Base-by-base conservation (phyloP, 371 early-diverging fungal genomes). In the Rhizomucor pusillus region DNA sequence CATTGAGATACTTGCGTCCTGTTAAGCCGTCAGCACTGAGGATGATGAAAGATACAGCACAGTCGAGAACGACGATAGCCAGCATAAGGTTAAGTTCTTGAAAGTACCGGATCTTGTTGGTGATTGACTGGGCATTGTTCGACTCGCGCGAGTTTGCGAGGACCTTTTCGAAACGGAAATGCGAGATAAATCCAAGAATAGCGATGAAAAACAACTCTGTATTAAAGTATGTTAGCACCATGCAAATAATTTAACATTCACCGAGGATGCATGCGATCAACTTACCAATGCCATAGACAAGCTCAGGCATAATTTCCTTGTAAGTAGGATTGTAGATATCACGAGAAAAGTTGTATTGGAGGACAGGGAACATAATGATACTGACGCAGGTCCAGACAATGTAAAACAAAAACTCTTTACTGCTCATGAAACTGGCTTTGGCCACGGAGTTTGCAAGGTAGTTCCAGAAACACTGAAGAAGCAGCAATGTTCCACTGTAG, bases 391-490 rank as follows among this genome's bases (percentile, higher is more conserved):
- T 62, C 79, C 76, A 79, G 20, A 60, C 53, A 16, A 79, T 65
- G 43, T 79, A 77, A 55, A 74, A 66, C 54, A 59, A 61, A 43
- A 77, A 79, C 58, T 79, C 80, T 19, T 55, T 60, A 34, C 75
- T 74, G 43, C 71, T 66, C 75, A 79, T 79, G 43, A 79, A 77
- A 24, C 65, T 67, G 14, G 60, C 62, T 50, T 70, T 72, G 18
- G 75, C 77, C 20, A 79, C 77, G 19, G 74, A 66, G 20, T 77
- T 70, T 11, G 77, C 66, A 39, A 77, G 60, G 43, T 79, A 79
- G 23, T 79, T 77, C 80, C 80, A 79, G 52, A 79, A 79, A 29
- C 77, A 75, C 60, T 79, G 80, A 13, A 79, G 51, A 13, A 79
- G 57, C 5, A 75, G 61, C 11, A 79, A 53, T 4, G 71, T 75